These are phyloP conservation scores for Vaccinium macrocarpon DNA, from an alignment of 148 eudicot genomes.

Conservation along the genomic window DNA sequence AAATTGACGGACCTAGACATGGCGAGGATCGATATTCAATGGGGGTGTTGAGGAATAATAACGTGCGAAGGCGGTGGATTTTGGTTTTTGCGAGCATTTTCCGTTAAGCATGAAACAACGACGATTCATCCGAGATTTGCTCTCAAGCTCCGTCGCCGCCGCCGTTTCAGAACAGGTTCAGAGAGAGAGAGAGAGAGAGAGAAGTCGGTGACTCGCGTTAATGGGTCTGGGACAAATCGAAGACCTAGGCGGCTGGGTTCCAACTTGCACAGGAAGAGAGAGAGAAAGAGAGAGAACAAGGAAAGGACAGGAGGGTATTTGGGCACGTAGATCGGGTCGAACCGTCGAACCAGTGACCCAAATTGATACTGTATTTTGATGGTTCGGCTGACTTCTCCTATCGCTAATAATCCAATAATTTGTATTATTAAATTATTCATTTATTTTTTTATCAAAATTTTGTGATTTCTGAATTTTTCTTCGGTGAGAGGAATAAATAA, in stretches of 20 bases:
- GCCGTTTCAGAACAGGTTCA: neutral
- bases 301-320: neutral
- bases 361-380: too few species aligned
- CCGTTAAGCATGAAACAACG: neutral
- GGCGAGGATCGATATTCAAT: constrained; percentile 8
- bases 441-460: too few species aligned
- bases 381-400: too few species aligned
- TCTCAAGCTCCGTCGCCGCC: constrained; percentile 4
- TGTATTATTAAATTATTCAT: too few species aligned
- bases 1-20: constrained; percentile 19
- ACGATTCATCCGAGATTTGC: constrained; percentile 13
- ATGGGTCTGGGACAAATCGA: neutral
- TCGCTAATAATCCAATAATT: too few species aligned
- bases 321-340: neutral
- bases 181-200: neutral
- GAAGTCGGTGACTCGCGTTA: neutral
- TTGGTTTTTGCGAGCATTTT: constrained; percentile 14
- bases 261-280: neutral
- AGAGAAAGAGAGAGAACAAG: neutral
- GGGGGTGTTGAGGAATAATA: neutral
- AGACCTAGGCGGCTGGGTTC: constrained; percentile 1
- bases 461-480: too few species aligned
- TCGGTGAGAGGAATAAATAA: too few species aligned
- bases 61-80: neutral
- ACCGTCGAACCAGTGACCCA: neutral